Percentiles rank a stretch among this genome's conserved stretches.
These are phyloP conservation scores for Oryza coarctata DNA, from an alignment of 176 grass and related monocot genomes.

Conservation along the genomic window DNA sequence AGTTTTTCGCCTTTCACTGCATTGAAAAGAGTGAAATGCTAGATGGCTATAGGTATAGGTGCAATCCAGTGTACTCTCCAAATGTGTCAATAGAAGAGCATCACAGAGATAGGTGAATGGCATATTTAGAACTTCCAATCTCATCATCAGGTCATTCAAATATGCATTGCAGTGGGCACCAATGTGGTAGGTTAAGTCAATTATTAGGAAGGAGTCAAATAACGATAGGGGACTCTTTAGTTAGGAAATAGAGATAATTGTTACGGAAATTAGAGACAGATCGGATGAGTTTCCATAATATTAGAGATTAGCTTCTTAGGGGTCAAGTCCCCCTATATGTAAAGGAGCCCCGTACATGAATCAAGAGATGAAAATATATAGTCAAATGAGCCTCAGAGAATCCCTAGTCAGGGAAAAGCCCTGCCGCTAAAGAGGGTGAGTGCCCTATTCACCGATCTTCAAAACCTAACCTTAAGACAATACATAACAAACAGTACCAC, in stretches of 20 bases:
- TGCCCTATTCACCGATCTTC: background rate
- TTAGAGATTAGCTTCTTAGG: background rate
- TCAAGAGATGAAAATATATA: background rate
- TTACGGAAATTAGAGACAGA: background rate
- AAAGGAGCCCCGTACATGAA: background rate
- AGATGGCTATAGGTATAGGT: constrained; percentile 23
- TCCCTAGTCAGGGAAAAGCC: background rate
- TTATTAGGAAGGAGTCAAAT: background rate
- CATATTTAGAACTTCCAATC: constrained; percentile 16
- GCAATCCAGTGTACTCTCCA: background rate
- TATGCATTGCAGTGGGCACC: background rate
- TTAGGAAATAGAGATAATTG: background rate
- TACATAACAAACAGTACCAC: background rate
- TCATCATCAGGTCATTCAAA: background rate
- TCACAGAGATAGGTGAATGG: background rate
- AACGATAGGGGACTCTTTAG: background rate
- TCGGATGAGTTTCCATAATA: background rate
- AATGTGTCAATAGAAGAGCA: background rate
- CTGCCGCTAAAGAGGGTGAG: background rate
- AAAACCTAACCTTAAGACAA: background rate
- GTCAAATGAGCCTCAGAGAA: background rate
- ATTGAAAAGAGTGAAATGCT: constrained; percentile 11
- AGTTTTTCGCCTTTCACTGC: constrained; percentile 1
- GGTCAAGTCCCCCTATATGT: background rate
- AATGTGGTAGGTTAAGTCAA: background rate